phyloP scores from a whole-genome alignment of 106 monocot genomes.

The Platanthera guangdongensis region DNA sequence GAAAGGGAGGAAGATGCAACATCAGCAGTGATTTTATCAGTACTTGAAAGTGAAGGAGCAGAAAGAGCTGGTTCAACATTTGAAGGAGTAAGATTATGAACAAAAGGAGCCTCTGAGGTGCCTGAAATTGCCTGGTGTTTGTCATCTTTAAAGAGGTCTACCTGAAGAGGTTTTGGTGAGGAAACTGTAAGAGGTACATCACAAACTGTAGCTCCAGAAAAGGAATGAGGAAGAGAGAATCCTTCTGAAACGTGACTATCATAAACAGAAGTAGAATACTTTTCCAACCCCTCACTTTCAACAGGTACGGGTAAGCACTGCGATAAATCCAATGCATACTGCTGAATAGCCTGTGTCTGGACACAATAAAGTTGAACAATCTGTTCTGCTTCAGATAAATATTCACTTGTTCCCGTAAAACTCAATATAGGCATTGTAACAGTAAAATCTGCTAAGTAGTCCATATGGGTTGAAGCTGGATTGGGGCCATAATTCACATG shows the following conservation, averaged over 20 bases:
- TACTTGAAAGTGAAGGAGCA: constrained; percentile 27
- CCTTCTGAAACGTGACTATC: constrained; percentile 27
- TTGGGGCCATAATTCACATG: constrained; percentile 79
- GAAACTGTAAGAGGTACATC: constrained; percentile 21
- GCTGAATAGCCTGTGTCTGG: constrained; percentile 98
- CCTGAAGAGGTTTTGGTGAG: constrained; percentile 19
- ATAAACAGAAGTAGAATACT: constrained; percentile 22
- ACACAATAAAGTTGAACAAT: constrained; percentile 94
- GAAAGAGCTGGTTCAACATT: constrained; percentile 25
- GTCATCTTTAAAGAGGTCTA: constrained; percentile 18
- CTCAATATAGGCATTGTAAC: constrained; percentile 98
- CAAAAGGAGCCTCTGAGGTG: constrained; percentile 16
- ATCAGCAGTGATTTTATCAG: constrained; percentile 23
- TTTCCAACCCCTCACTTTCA: constrained; percentile 24
- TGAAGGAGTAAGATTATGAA: constrained; percentile 16
- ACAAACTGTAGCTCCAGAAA: constrained; percentile 15
- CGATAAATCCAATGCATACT: constrained; percentile 85
- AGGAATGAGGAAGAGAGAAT: constrained; percentile 14
- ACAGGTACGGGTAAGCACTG: constrained; percentile 64
- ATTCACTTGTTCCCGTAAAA: constrained; percentile 74
- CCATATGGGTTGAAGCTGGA: constrained; percentile 80
- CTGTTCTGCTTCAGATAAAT: constrained; percentile 60
- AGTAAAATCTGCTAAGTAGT: constrained; percentile 90
- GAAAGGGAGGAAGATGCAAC: constrained; percentile 14
- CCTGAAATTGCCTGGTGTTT: constrained; percentile 9